A percentile compares a stretch with the other conserved stretches of the same genome.
These are phyloP conservation scores for Symbiotaphrina buchneri DNA, from an alignment of 495 filamentous ascomycete species.

Conservation along the genomic window DNA sequence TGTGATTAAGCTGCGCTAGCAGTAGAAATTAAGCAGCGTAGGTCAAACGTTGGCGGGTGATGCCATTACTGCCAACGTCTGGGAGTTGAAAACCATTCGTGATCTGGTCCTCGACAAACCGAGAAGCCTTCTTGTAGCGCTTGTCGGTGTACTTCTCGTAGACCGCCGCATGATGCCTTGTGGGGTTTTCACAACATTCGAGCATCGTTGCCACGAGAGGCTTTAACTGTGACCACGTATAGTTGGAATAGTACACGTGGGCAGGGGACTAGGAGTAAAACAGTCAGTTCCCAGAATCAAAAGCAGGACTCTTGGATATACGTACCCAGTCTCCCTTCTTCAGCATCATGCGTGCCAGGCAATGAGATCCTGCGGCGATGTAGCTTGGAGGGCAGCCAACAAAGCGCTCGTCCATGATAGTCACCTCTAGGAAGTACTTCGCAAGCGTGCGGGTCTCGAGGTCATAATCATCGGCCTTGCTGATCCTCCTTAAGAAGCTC, in stretches of 20 bases:
- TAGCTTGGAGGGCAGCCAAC: conserved; percentile 80
- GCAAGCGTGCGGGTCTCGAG: conserved; percentile 85
- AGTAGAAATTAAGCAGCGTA: too few relatives aligned
- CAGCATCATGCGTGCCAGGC: conserved; percentile 71
- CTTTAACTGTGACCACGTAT: conserved; percentile 66
- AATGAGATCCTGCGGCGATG: conserved; percentile 79
- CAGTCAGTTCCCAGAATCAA: neutral
- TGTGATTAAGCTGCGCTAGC: too few relatives aligned
- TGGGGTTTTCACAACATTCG: conserved; percentile 68
- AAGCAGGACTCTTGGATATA: conserved; percentile 5
- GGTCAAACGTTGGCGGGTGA: too few relatives aligned
- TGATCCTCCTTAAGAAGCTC: conserved; percentile 90
- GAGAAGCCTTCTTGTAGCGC: conserved; percentile 61
- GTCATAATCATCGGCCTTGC: conserved; percentile 97
- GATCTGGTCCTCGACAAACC: conserved; percentile 56
- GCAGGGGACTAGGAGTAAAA: conserved; percentile 33
- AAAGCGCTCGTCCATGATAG: conserved; percentile 96
- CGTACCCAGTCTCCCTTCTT: conserved; percentile 84
- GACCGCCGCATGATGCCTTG: conserved; percentile 62
- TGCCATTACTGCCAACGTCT: too few relatives aligned
- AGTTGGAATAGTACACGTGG: conserved; percentile 81
- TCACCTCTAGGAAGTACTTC: conserved; percentile 94
- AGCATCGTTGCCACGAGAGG: conserved; percentile 53
- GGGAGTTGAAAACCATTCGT: conserved; percentile 23
- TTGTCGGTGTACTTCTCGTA: conserved; percentile 79